Base-by-base conservation (phyloP, 129 eudicot genomes). In the Arctium lappa region DNA sequence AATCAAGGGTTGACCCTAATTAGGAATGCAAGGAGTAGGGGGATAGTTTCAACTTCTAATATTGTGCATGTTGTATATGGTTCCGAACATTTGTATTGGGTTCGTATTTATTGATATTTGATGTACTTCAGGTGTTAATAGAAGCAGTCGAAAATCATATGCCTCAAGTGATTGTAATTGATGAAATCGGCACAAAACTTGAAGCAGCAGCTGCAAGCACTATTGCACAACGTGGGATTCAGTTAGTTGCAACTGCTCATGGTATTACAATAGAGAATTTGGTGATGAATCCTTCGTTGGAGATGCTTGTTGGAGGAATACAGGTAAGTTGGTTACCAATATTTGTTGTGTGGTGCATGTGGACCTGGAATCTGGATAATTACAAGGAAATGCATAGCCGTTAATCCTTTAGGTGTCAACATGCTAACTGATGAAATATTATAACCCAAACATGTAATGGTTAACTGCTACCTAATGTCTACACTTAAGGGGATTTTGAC, bases 191-290 rank as follows among this genome's bases (percentile, higher is more conserved):
- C 48, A 95, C 99, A 72, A 95, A 95, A 82, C 99, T 93, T 83
- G 99, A 95, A 88, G 99, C 99, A 73, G 81, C 89, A 75, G 99
- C 99, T 74, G 99, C 99, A 78, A 95, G 99, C 85, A 95, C 99
- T 30, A 95, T 92, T 83, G 92, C 99, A 81, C 99, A 95, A 82
- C 94, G 97, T 77, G 99, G 99, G 81, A 95, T 95, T 85, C 99
- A 95, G 86, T 88, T 95, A 87, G 99, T 95, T 86, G 99, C 97
- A 77, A 93, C 99, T 83, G 99, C 99, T 69, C 99, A 95, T 93
- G 99, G 99, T 66, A 88, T 91, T 71, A 95, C 99, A 34, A 95
- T 95, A 37, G 97, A 95, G 73, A 95, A 95, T 87, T 82, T 95
- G 78, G 94, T 93, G 30, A 89, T 87, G 93, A 95, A 95, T 91